Base-by-base conservation (phyloP, 768 basidiomycete genomes). In the Crucibulum laeve region DNA sequence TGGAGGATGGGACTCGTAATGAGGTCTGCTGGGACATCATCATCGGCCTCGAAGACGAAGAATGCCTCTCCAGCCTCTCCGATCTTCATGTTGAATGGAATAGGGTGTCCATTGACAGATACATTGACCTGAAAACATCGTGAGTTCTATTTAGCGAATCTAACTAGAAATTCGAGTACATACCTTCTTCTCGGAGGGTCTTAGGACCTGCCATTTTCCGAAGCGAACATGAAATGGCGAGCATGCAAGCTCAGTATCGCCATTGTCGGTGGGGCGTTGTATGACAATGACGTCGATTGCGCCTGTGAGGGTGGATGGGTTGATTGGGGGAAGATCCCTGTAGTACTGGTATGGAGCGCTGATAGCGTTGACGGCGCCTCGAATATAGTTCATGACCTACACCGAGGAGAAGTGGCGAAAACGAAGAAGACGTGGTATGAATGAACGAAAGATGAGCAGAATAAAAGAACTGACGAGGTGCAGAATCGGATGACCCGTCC, bases 261-360 rank as follows among this genome's bases (percentile, higher is more conserved):
- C 81, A 50, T 74, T 68, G 51, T 74, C 70, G n/a, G 77, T 68
- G 18, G 80, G 82, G 37, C 85, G 79, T 49, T 85, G 80, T 37
- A 99, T 81, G 52, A 98, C 95, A 56, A 99, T 93, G 64, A 99
- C 91, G 75, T 99, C 95, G 76, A 98, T 96, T 34, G 96, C 96
- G 35, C 96, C 95, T 3, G 94, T 96, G 45, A 99, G 80, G 0
- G 96, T 99, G 0, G 95, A 85, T 0, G 96, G 93, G 55, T 99
- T 99, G 50, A 96, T 89, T 32, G 79, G 78, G 2, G 79, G 75
- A n/a, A 83, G 67, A 45, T 90, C 89, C 63, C 82, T 87, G 74
- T 92, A 92, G 69, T 91, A 92, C 48, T 88, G 86, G 60, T 90
- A 90, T 11, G 88, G 87, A 10, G 86, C 89, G 62, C 82, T 86